These are phyloP conservation scores for Hypoxylon crocopeplum DNA, from an alignment of 495 filamentous ascomycete species.

Conservation along the genomic window DNA sequence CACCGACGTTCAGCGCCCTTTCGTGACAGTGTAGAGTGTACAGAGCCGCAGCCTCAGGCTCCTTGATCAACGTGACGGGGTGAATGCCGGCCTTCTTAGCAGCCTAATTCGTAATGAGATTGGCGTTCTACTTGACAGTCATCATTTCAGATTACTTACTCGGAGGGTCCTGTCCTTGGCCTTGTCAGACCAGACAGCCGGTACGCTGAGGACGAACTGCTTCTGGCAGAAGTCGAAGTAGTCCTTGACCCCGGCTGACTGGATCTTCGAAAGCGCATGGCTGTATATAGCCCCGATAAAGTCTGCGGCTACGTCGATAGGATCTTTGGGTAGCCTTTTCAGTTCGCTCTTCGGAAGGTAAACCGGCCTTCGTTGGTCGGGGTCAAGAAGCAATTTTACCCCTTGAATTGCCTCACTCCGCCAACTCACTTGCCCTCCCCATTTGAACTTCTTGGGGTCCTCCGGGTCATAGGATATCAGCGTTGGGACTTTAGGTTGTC, in stretches of 20 bases:
- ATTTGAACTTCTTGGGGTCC: neutral
- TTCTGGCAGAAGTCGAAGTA: conserved; percentile 32
- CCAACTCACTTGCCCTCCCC: neutral
- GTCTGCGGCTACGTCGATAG: conserved; percentile 33
- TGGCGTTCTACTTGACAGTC: neutral
- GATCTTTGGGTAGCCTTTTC: conserved; percentile 35
- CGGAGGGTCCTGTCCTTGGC: conserved; percentile 39
- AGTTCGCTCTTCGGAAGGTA: conserved; percentile 37
- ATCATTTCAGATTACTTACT: neutral
- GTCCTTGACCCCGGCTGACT: conserved; percentile 17
- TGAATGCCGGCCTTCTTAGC: conserved; percentile 38
- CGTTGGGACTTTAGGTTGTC: conserved; percentile 35
- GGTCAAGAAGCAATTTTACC: conserved; percentile 47
- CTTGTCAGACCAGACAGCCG: conserved; percentile 44
- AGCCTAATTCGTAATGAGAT: conserved; percentile 25
- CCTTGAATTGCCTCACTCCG: conserved; percentile 1
- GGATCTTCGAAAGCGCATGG: conserved; percentile 40
- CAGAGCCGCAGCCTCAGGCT: conserved; percentile 58
- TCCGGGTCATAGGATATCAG: conserved; percentile 12
- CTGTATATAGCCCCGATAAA: conserved; percentile 20
- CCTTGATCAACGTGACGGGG: conserved; percentile 49
- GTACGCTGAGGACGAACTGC: conserved; percentile 39
- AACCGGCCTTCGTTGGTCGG: conserved; percentile 30
- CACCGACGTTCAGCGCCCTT: conserved; percentile 36
- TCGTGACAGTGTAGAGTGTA: conserved; percentile 50